Evolutionary conservation across 2,329 filamentous ascomycete species (phyloP).

Genomic region (Knufia petricola): DNA sequence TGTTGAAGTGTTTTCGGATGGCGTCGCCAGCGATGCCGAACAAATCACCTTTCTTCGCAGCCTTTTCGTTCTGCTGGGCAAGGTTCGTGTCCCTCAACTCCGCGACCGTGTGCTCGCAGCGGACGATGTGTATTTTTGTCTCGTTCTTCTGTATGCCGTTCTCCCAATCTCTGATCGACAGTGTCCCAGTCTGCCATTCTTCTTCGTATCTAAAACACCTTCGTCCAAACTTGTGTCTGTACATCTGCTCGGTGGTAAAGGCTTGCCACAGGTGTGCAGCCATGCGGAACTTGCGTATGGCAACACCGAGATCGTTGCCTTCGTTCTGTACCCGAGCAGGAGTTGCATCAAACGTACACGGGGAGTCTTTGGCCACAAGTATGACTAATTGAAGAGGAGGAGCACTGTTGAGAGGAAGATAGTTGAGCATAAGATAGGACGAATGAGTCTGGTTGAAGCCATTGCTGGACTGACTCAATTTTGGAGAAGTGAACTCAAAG

Average conservation of each 20-base stretch:
- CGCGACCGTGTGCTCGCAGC: constrained; percentile 70
- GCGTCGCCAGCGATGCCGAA: constrained; percentile 70
- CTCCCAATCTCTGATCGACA: constrained; percentile 64
- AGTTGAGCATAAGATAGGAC: constrained; percentile 73
- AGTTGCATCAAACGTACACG: constrained; percentile 71
- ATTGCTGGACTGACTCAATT: constrained; percentile 56
- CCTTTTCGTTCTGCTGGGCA: constrained; percentile 66
- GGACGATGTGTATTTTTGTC: constrained; percentile 78
- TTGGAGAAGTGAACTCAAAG: constrained; percentile 79
- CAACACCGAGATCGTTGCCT: constrained; percentile 70
- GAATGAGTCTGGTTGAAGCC: constrained; percentile 61
- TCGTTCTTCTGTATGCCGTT: constrained; percentile 73
- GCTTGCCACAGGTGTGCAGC: constrained; percentile 94
- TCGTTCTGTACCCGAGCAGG: constrained; percentile 67
- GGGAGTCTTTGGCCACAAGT: constrained; percentile 77
- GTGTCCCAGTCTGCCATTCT: constrained; percentile 78
- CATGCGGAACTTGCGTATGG: constrained; percentile 86
- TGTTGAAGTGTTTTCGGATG: constrained; percentile 66
- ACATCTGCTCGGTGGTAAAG: constrained; percentile 95
- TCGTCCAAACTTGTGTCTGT: constrained; percentile 73
- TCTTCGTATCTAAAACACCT: constrained; percentile 87
- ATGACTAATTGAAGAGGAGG: constrained; percentile 87
- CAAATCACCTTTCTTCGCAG: constrained; percentile 61
- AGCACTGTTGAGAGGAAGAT: constrained; percentile 65
- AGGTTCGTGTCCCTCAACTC: constrained; percentile 70